Percentiles rank a stretch among this genome's conserved stretches.
Conservation (phyloP, 306 rosid species). For the Prunus mongolica region DNA sequence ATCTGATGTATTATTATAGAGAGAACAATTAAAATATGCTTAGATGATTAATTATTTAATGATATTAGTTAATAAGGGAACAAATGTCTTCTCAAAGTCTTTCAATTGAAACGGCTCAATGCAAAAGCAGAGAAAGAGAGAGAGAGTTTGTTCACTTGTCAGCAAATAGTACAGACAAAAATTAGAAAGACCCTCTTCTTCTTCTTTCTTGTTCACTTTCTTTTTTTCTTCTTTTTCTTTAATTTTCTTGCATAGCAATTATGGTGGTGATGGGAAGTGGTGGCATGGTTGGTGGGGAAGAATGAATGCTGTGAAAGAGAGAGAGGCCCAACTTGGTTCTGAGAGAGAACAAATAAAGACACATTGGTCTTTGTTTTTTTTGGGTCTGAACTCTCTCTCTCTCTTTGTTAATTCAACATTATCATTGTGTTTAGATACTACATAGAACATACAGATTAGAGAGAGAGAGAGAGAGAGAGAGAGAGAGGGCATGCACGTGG, state of each 20-base stretch:
- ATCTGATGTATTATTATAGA: neutral
- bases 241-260: slow-evolving; percentile 18
- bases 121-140: slow-evolving; percentile 15
- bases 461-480: neutral
- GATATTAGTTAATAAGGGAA: neutral
- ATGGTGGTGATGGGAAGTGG: slow-evolving; percentile 37
- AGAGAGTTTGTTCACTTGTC: neutral
- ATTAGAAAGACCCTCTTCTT: slow-evolving; percentile 20
- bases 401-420: neutral
- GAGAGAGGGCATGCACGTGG: slow-evolving; percentile 15
- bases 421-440: neutral
- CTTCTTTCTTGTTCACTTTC: slow-evolving; percentile 3
- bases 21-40: neutral
- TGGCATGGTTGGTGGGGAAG: slow-evolving; percentile 56
- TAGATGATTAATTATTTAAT: neutral
- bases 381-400: neutral
- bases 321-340: slow-evolving; percentile 46
- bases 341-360: neutral
- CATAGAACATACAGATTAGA: neutral
- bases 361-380: neutral
- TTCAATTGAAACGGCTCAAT: slow-evolving; percentile 35
- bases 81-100: slow-evolving; percentile 30
- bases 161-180: slow-evolving; percentile 30
- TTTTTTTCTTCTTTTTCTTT: neutral
- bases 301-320: slow-evolving; percentile 62